These are phyloP conservation scores for Syzygium aromaticum DNA, from an alignment of 345 rosid species.

Conservation along the genomic window DNA sequence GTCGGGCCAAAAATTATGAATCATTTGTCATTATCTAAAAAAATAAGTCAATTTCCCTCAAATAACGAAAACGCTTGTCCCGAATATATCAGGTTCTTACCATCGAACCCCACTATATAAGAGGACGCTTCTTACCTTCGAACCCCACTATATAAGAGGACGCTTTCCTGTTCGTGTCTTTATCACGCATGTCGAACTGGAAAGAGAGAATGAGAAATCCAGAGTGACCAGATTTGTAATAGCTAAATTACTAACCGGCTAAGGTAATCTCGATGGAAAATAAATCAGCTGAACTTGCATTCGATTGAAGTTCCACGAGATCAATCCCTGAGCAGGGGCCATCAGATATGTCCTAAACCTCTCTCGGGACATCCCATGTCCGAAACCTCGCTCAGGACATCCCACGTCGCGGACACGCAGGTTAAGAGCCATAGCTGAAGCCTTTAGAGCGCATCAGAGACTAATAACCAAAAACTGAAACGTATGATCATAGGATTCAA, in stretches of 20 bases:
- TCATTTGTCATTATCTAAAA: neutral
- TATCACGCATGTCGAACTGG: neutral
- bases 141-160: neutral
- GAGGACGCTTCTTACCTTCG: neutral
- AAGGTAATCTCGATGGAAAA: neutral
- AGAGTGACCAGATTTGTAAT: neutral
- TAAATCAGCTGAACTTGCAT: neutral
- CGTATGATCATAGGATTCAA: neutral
- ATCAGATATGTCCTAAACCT: neutral
- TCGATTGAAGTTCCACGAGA: neutral
- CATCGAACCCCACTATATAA: neutral
- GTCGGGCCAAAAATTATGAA: no score
- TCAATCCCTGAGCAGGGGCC: neutral
- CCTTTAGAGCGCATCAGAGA: neutral
- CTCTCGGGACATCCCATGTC: neutral
- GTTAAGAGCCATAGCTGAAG: neutral
- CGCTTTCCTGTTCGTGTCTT: neutral
- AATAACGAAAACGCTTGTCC: neutral
- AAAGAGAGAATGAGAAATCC: neutral
- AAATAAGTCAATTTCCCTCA: neutral
- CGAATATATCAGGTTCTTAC: neutral
- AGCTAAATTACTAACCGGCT: neutral
- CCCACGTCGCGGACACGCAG: neutral
- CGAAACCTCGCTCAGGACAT: neutral
- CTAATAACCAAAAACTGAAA: neutral